phyloP scores from a whole-genome alignment of 306 rosid species.

The Ormosia emarginata region DNA sequence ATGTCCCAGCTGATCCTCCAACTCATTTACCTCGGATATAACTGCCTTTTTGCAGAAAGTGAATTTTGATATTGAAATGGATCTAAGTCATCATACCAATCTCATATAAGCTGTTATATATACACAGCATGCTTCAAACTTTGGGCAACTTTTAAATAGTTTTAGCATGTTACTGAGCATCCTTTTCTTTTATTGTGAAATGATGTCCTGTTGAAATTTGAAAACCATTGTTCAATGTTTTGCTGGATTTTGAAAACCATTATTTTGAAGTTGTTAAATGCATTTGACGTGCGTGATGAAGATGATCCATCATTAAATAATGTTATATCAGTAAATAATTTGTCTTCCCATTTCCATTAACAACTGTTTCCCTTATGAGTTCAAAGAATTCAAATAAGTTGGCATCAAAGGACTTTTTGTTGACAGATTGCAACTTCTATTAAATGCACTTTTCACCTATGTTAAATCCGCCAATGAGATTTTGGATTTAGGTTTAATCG shows the following conservation, averaged over 20 bases:
- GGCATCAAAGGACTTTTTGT: too few species aligned
- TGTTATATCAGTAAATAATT: not conserved
- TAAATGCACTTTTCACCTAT: not conserved
- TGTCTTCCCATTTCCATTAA: not conserved
- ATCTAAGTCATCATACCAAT: not conserved
- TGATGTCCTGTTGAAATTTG: not conserved
- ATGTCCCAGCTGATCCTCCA: constrained; percentile 64
- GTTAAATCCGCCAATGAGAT: too few species aligned
- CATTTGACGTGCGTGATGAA: not conserved
- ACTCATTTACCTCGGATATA: constrained; percentile 62
- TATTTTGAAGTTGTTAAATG: not conserved
- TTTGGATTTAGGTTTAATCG: too few species aligned
- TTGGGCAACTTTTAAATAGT: not conserved
- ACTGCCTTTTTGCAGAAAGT: constrained; percentile 1
- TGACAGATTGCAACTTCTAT: not conserved
- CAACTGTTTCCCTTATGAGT: not conserved
- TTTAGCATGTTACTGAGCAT: not conserved
- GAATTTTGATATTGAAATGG: not conserved
- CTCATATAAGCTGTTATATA: constrained; percentile 10
- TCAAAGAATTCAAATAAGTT: not conserved
- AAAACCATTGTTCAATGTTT: not conserved
- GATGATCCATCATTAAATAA: not conserved
- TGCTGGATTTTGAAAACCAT: not conserved
- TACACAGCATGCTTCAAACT: constrained; percentile 9
- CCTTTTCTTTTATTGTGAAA: constrained; percentile 11